phyloP scores from a whole-genome alignment of 2,329 filamentous ascomycete genomes.

The Aspergillus arachidicola region DNA sequence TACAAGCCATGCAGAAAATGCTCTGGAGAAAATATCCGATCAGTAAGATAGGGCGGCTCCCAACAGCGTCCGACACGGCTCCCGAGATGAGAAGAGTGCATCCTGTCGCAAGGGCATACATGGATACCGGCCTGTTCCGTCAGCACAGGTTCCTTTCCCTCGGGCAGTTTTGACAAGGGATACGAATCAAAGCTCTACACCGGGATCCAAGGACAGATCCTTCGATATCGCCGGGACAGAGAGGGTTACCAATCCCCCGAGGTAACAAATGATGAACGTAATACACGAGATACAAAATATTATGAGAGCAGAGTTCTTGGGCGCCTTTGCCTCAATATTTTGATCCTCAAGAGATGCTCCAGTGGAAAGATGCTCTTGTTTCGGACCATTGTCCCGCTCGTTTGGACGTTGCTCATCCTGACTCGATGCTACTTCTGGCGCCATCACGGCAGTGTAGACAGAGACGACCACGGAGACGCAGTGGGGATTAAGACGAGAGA shows the following conservation, averaged over 20 bases:
- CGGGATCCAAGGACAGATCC: neutral
- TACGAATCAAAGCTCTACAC: conserved; percentile 4
- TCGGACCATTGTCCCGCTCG: too few species aligned
- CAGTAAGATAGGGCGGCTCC: conserved; percentile 48
- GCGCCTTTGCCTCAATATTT: too few species aligned
- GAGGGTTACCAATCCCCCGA: conserved; percentile 21
- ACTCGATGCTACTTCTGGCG: too few species aligned
- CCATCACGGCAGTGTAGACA: too few species aligned
- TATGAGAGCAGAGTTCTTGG: conserved; percentile 25
- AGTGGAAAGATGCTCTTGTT: too few species aligned
- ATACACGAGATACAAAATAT: conserved; percentile 44
- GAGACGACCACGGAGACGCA: too few species aligned
- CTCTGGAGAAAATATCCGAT: conserved; percentile 46
- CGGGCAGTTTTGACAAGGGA: too few species aligned
- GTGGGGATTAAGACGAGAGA: too few species aligned
- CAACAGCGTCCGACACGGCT: conserved; percentile 53
- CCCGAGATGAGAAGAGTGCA: conserved; percentile 52
- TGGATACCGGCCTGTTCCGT: neutral
- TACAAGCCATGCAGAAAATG: conserved; percentile 45
- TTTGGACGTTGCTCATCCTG: too few species aligned
- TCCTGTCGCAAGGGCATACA: conserved; percentile 41
- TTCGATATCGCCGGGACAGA: neutral
- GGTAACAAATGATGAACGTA: conserved; percentile 45
- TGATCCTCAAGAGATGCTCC: too few species aligned
- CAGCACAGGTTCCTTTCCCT: too few species aligned